Conservation (phyloP, 352 stramenopile species). For the Phytophthora pistaciae region DNA sequence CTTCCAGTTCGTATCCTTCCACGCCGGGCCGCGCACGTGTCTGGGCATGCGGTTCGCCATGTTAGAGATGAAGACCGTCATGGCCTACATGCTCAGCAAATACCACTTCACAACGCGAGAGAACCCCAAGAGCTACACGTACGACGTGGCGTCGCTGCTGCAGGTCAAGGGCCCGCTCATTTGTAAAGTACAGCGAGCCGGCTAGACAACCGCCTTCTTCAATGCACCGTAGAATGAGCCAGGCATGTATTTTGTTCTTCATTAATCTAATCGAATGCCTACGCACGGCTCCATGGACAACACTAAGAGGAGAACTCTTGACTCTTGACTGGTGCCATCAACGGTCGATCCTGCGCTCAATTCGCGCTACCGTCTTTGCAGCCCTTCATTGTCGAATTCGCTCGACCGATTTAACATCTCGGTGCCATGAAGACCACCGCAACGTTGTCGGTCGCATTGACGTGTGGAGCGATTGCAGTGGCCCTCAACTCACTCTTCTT, state of each 20-base stretch:
- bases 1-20: constrained; percentile 48
- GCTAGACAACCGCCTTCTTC: constrained; percentile 7
- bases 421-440: constrained; percentile 5
- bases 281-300: constrained; percentile 1
- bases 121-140: constrained; percentile 51
- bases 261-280: constrained; percentile 31
- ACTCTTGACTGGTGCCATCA: constrained; percentile 7
- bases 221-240: too few relatives aligned
- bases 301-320: too few relatives aligned
- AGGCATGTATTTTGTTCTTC: background rate
- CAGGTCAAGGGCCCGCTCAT: constrained; percentile 44
- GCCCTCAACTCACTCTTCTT: constrained; percentile 28
- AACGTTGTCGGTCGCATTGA: constrained; percentile 19
- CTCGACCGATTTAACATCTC: constrained; percentile 14
- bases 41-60: constrained; percentile 55
- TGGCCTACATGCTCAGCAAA: constrained; percentile 47
- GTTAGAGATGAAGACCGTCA: constrained; percentile 57
- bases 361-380: background rate
- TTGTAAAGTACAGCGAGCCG: constrained; percentile 38
- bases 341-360: background rate
- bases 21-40: constrained; percentile 42
- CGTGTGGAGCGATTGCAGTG: constrained; percentile 18
- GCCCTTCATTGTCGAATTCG: constrained; percentile 20
- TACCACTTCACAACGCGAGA: constrained; percentile 51
- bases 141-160: constrained; percentile 43